Conservation (phyloP, 208 protist species). For the Kentomonas sorsogonicus region DNA sequence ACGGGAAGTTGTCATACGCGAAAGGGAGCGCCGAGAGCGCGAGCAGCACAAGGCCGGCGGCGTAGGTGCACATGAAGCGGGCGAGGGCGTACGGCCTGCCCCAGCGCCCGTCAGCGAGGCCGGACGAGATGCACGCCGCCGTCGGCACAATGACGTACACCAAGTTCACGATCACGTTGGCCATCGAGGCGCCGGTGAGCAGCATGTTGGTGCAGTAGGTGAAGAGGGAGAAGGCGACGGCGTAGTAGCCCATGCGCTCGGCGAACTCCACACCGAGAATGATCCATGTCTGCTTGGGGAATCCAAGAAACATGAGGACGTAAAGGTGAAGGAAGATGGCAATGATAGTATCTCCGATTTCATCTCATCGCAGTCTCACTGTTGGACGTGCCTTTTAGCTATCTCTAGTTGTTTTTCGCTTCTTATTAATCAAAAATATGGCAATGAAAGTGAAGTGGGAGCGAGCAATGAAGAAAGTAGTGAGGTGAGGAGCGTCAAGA, state of each 20-base stretch:
- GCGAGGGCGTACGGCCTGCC: conserved; percentile 34
- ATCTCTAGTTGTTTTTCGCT: no score
- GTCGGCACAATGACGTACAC: conserved; percentile 48
- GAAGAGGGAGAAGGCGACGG: conserved; percentile 54
- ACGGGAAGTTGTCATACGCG: conserved; percentile 39
- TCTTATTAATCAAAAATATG: no score
- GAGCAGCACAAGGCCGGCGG: conserved; percentile 27
- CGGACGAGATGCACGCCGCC: conserved; percentile 41
- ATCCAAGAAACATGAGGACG: conserved; percentile 23
- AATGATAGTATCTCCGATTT: not conserved
- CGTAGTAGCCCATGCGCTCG: conserved; percentile 62
- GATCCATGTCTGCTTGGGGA: conserved; percentile 32
- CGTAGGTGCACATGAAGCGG: conserved; percentile 23
- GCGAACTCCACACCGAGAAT: conserved; percentile 55
- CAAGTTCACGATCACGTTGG: conserved; percentile 44
- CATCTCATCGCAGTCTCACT: not conserved
- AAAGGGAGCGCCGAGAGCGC: conserved; percentile 37
- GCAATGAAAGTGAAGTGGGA: no score
- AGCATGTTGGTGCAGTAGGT: conserved; percentile 65
- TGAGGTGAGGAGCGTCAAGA: no score
- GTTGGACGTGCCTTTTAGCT: no score
- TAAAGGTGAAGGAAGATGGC: no score
- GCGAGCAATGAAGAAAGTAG: no score
- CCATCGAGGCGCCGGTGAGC: conserved; percentile 17
- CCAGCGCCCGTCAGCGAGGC: conserved; percentile 40